Conservation (phyloP, 305 asterid species). For the Fraxinus paxiana region DNA sequence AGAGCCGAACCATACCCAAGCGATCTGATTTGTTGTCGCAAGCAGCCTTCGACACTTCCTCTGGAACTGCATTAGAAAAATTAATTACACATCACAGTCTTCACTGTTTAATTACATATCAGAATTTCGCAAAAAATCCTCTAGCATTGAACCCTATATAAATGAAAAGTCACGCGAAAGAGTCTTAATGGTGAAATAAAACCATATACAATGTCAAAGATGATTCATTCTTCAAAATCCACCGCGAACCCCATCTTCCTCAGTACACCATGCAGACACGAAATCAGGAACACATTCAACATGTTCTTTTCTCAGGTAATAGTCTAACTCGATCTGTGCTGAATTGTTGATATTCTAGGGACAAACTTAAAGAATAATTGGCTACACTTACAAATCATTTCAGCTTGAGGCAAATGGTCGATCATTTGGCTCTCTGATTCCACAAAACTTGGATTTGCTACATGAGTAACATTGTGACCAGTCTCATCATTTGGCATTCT, state of each 20-base stretch:
- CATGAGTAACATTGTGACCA: conserved; percentile 45
- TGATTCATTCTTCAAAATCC: background rate
- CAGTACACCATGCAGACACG: background rate
- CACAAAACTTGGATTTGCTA: conserved; percentile 33
- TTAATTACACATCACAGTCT: background rate
- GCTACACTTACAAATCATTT: conserved; percentile 56
- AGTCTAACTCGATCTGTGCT: background rate
- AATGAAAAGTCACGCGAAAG: background rate
- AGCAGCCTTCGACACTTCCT: conserved; percentile 53
- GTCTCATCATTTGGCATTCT: conserved; percentile 46
- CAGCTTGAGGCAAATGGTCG: conserved; percentile 57
- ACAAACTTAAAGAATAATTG: conserved; percentile 20
- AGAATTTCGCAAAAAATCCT: background rate
- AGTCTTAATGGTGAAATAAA: background rate
- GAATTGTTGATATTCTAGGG: conserved; percentile 6
- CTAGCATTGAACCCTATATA: background rate
- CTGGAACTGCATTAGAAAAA: conserved; percentile 52
- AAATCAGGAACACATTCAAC: background rate
- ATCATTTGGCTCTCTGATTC: conserved; percentile 39
- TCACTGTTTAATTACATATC: background rate
- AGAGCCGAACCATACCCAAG: conserved; percentile 56
- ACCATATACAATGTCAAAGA: background rate
- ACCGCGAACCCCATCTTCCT: conserved; percentile 2
- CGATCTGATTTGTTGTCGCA: conserved; percentile 57
- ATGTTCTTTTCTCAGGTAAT: background rate